Percentiles rank a stretch among this genome's conserved stretches.
Conservation (phyloP, 164 flowering plant genomes). For the Piper betle region DNA sequence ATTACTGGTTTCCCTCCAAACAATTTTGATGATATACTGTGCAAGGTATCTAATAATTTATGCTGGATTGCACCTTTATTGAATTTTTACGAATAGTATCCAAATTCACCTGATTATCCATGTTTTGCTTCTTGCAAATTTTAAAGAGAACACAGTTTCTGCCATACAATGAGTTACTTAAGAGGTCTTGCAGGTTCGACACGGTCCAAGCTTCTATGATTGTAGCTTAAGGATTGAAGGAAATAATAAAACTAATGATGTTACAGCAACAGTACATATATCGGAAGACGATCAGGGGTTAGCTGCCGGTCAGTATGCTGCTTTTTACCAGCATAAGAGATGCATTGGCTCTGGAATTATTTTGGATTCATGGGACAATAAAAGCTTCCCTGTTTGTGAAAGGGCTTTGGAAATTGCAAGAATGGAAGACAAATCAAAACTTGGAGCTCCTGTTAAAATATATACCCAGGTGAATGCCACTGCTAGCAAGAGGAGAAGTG, state of each 20-base stretch:
- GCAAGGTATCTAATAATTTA: constrained; percentile 50
- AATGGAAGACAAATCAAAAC: constrained; percentile 71
- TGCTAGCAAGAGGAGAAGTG: constrained; percentile 1
- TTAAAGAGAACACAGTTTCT: not conserved
- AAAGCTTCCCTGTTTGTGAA: constrained; percentile 67
- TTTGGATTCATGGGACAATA: constrained; percentile 82
- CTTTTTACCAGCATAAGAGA: constrained; percentile 48
- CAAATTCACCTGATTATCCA: no score
- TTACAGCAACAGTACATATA: constrained; percentile 32
- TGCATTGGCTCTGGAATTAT: constrained; percentile 93
- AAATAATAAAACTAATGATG: constrained; percentile 19
- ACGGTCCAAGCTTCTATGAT: constrained; percentile 71
- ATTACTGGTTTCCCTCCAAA: constrained; percentile 40
- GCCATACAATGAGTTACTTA: not conserved
- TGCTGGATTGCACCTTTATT: not conserved
- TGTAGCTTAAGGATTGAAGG: constrained; percentile 48
- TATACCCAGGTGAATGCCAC: constrained; percentile 6
- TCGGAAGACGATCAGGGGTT: constrained; percentile 96
- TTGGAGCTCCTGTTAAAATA: constrained; percentile 83
- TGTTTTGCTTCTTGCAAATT: no score
- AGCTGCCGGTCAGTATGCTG: constrained; percentile 95
- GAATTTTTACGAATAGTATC: no score
- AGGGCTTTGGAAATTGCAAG: constrained; percentile 69
- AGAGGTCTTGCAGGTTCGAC: constrained; percentile 60
- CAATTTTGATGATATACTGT: constrained; percentile 37